Evolutionary conservation across 768 basidiomycete species (phyloP).

Genomic region (Pulveroboletus ravenelii): DNA sequence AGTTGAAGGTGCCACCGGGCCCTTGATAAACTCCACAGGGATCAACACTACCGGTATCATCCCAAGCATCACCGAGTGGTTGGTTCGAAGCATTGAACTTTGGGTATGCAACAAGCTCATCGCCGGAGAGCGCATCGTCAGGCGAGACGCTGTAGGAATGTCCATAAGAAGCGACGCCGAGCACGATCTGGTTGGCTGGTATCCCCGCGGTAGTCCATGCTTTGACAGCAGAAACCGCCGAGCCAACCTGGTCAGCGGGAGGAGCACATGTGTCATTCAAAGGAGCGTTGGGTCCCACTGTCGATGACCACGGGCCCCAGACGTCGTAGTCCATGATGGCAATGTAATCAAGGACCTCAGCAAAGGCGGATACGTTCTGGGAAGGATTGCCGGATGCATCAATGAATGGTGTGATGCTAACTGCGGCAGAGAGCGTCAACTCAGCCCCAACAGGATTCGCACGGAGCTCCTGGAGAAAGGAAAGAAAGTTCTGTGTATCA

Average conservation of each 20-base stretch:
- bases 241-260: slow-evolving; percentile 56
- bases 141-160: slow-evolving; percentile 56
- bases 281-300: slow-evolving; percentile 78
- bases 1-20: slow-evolving; percentile 52
- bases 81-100: slow-evolving; percentile 41
- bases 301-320: slow-evolving; percentile 45
- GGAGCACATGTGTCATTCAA: slow-evolving; percentile 71
- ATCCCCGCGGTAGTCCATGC: slow-evolving; percentile 78
- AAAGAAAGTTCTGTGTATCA: slow-evolving; percentile 75
- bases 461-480: slow-evolving; percentile 69
- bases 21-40: slow-evolving; percentile 47
- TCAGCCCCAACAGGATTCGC: slow-evolving; percentile 43
- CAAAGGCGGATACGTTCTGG: slow-evolving; percentile 67
- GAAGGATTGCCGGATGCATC: slow-evolving; percentile 56
- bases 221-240: slow-evolving; percentile 65
- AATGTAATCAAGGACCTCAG: slow-evolving; percentile 62
- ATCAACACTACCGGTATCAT: slow-evolving; percentile 42
- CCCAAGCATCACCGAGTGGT: slow-evolving; percentile 56
- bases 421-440: slow-evolving; percentile 66
- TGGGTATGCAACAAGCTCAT: slow-evolving; percentile 43
- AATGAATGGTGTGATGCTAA: slow-evolving; percentile 61
- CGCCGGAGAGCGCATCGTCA: slow-evolving; percentile 36
- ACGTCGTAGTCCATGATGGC: slow-evolving; percentile 65
- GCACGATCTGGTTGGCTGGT: slow-evolving; percentile 60
- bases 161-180: slow-evolving; percentile 81